Base-by-base conservation (phyloP, 2,329 filamentous ascomycete genomes). In the Penicillium expansum region DNA sequence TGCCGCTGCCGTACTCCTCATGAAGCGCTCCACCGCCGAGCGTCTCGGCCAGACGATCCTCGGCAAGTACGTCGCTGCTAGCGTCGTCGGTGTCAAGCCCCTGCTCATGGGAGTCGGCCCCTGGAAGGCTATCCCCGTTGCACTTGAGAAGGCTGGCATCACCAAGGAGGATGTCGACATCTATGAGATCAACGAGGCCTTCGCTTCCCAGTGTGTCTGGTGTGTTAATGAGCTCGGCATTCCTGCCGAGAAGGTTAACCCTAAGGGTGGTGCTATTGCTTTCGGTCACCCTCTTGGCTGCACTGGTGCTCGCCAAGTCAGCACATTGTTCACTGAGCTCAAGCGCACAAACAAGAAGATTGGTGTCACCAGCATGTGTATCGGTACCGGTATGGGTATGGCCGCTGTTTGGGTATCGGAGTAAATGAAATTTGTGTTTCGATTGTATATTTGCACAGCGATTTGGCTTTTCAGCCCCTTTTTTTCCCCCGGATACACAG, bases 141-240 rank as follows among this genome's bases (percentile, higher is more conserved):
- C 91, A 4, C 87, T 97, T 55, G 84, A 90, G 73, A 92, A 94
- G 75, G 90, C 92, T 0, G 92, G 92, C 58, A 86, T 99, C 67
- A 82, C 81, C 72, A 91, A 88, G 76, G 88, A 96, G 56, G 93
- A 97, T 66, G 91, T 99, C 30, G 94, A 97, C 74, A 93, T 97
- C 71, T 97, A 85, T 71, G 94, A 99, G 84, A 97, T 99, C 83
- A 99, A 99, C 81, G 94, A 99, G 84, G 94, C 94, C 1, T 99
- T 99, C 75, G 94, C 94, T 32, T 90, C 86, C 62, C 93, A 97
- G 83, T 96, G 91, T 76, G 77, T 97, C 64, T 97, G 90, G 89
- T 97, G 92, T 76, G 86, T 90, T 62, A 90, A 94, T 69, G 87
- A 97, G 81, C 84, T 99, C 22, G 88, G 88, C 43, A 78, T 99